Base-by-base conservation (phyloP, 2,329 filamentous ascomycete genomes). In the Claviceps sp. region DNA sequence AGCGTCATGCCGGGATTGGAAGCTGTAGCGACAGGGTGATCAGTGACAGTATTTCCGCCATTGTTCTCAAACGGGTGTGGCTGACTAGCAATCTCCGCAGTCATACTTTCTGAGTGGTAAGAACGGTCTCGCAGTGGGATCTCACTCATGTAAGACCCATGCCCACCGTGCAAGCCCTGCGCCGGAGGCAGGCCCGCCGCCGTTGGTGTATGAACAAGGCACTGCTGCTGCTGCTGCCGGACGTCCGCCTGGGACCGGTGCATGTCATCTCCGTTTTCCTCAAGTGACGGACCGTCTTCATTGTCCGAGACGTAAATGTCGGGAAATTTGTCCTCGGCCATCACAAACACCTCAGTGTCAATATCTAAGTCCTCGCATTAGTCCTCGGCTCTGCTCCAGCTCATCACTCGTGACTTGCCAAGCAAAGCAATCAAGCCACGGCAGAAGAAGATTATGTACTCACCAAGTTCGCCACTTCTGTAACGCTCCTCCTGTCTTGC, bases 401-500 rank as follows among this genome's bases (percentile, higher is more conserved):
- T 18, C 4, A 40, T 40, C 47, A 11, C 45, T 20, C 3, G 4
- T 14, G 13, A 24, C 30, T 34, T 4, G 30, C n/a, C 41, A 43
- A 43, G 41, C 18, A 43, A 20, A 43, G 9, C 41, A 8, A 11
- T 9, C 41, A 43, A 43, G 18, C 9, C 41, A 22, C 13, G 16
- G n/a, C 22, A 24, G 7, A 40, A 37, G 16, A 34, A n/a, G 34
- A 48, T 4, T 16, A 20, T 13, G 4, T 16, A 58, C 72, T 56
- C 63, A 82, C 80, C 79, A 49, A 82, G 76, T 58, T 81, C 77
- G 26, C 72, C 74, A 44, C 75, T 72, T 56, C 68, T 75, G 58
- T 66, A 82, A 4, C 74, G 68, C 60, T 82, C 78, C 56, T 84
- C 76, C 34, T 69, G 64, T 52, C 66, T 72, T 0, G 80, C 80